Base-by-base conservation (phyloP, 2,329 filamentous ascomycete genomes). In the Ophiostoma novo-ulmi region DNA sequence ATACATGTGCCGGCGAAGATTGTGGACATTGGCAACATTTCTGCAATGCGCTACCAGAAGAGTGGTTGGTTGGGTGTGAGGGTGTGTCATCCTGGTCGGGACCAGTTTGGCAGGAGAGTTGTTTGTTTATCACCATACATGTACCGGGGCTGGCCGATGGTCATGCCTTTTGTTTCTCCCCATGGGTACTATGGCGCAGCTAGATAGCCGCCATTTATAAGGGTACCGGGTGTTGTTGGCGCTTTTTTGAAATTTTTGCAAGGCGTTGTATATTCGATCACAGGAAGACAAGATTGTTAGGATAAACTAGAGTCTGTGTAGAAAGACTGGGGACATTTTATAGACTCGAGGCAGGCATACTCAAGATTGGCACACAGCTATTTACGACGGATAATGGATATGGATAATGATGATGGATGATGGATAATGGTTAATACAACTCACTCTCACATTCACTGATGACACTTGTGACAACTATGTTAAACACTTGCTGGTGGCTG, bases 281-380 rank as follows among this genome's bases (percentile, higher is more conserved):
- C 44, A 48, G 44, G 17, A 48, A 17, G 44, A 20, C 17, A 17
- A 48, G 44, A 48, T 7, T 48, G 44, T 48, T 20, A 48, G 44
- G 14, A 48, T 48, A 20, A 48, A 48, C 44, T 58, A 58, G 52
- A 58, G n/a, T 58, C 52, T 58, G 8, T 17, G 14, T n/a, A 26
- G 8, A 58, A 22, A 10, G 22, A 58, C 52, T 13, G 22, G n/a
- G 44, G 5, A 6, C n/a, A 22, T 58, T 26, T 58, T 58, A 26
- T 58, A 58, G 22, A 31, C 52, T 58, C 52, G 52, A 58, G n/a
- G 31, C 52, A 58, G 52, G 22, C 52, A 58, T 58, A 58, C 52
- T 26, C 11, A 26, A 44, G 22, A 58, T 58, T 58, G 22, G 52
- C 22, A 58, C 52, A 58, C 22, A 17, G 22, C 52, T 48, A 58